Evolutionary conservation across 1,284 basidiomycete genomes (phyloP), one percentile per base, ranked within the genome.

Genomic region (Schizophyllum amplum): DNA sequence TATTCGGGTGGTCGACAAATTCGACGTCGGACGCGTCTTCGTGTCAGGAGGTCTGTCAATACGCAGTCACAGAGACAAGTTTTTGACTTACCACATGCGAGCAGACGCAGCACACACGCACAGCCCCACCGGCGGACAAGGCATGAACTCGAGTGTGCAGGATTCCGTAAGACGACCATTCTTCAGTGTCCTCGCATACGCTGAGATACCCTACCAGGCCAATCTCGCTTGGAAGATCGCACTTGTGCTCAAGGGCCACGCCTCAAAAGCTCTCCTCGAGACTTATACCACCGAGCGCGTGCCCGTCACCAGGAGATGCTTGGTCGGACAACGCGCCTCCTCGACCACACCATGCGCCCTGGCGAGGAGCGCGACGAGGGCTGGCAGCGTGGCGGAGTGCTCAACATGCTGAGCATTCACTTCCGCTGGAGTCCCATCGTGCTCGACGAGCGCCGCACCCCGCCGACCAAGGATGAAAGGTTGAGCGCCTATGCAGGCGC

Each of bases 171-270:
- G 15, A 3, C 17, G 22, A 6, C 3, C 21, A 2, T 54, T 26
- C 2, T 15, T 54, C 1, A 22, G 9, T 42, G 25, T 27, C 11
- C 48, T 48, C 15, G 50, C 27, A 33, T n/a, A 33, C 15, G 1
- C 24, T 26, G 13, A 50, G 11, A 21, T 5, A 13, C 46, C 4
- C 23, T 3, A n/a, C n/a, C 46, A 61, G 59, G 68, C 69, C 56
- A 76, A 76, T 54, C 66, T 81, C 20, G 72, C 69, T 4, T 80
- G 78, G 77, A 80, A 81, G 63, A 67, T 80, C 20, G 72, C 75
- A 4, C 66, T 78, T 11, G 75, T 76, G 2, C 64, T 71, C 50
- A 73, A 72, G 54, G 68, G 70, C 6, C 61, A 69, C 24, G 69
- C 75, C 13, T 58, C 68, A 6, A 62, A 67, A 4, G 62, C 67